These are phyloP conservation scores for Pseudocercospora musae DNA, from an alignment of 2,329 filamentous ascomycete genomes.

Conservation along the genomic window DNA sequence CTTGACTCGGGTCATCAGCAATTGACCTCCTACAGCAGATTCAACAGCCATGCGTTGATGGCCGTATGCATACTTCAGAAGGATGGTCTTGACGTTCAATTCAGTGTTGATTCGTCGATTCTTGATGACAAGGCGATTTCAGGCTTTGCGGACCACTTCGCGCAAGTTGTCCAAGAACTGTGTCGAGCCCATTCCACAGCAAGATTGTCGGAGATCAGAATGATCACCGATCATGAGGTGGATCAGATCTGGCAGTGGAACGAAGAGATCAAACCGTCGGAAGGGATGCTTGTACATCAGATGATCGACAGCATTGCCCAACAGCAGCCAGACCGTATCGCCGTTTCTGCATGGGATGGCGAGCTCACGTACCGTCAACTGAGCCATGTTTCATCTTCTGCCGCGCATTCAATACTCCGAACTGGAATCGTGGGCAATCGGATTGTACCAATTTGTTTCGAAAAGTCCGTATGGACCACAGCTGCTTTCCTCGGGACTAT, in stretches of 20 bases:
- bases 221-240: slow-evolving; percentile 2
- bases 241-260: slow-evolving; percentile 5
- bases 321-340: slow-evolving; percentile 1
- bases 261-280: background rate
- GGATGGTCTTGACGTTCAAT: background rate
- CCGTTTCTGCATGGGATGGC: slow-evolving; percentile 12
- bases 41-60: slow-evolving; percentile 18
- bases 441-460: slow-evolving; percentile 28
- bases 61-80: slow-evolving; percentile 2
- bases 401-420: background rate
- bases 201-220: background rate
- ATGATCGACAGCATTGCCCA: slow-evolving; percentile 1
- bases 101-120: slow-evolving; percentile 7
- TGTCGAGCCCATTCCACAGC: background rate
- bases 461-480: slow-evolving; percentile 30
- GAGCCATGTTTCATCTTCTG: background rate
- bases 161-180: slow-evolving; percentile 6
- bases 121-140: background rate
- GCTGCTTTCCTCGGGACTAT: slow-evolving; percentile 28
- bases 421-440: background rate
- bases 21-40: background rate
- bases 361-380: slow-evolving; percentile 8
- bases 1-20: background rate
- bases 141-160: slow-evolving; percentile 6
- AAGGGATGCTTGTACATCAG: background rate